Evolutionary conservation across 2,329 filamentous ascomycete genomes (phyloP).

Genomic region (Fusarium nodosum): DNA sequence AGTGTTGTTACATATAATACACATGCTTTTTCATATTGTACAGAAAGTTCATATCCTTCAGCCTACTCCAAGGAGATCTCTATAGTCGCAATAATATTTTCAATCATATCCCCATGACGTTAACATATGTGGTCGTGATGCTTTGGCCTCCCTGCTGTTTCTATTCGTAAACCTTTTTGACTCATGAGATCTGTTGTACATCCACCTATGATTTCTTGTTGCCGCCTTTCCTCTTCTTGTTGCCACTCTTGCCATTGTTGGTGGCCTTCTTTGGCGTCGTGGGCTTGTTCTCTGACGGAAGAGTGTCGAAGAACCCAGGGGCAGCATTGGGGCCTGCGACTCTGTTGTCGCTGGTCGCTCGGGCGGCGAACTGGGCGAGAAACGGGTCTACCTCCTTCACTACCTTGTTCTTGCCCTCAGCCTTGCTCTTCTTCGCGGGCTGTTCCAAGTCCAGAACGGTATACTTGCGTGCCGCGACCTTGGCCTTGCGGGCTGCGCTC

Average conservation of each 20-base stretch:
- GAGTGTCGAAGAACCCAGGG: constrained; percentile 19
- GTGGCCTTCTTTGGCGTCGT: neutral
- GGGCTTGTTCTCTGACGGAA: constrained; percentile 5
- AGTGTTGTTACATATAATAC: constrained; percentile 37
- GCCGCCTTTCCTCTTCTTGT: neutral
- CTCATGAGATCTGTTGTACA: neutral
- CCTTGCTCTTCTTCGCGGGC: constrained; percentile 2
- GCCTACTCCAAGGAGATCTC: neutral
- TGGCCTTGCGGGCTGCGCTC: constrained; percentile 1
- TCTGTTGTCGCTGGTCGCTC: constrained; percentile 12
- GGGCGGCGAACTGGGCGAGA: constrained; percentile 15
- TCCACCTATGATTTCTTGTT: neutral
- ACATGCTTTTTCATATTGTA: constrained; percentile 8
- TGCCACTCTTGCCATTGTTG: neutral
- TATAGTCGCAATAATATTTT: neutral
- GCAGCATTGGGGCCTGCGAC: neutral
- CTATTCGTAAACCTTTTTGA: neutral
- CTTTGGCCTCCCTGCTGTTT: neutral
- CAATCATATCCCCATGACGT: neutral
- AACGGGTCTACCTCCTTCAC: constrained; percentile 8
- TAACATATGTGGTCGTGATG: neutral
- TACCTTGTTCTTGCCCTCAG: neutral
- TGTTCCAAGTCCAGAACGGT: constrained; percentile 5
- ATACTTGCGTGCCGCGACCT: constrained; percentile 2
- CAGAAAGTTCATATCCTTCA: neutral